A percentile compares a stretch with the other conserved stretches of the same genome.
Conservation (phyloP, 164 flowering plant genomes). For the Brasenia schreberi region DNA sequence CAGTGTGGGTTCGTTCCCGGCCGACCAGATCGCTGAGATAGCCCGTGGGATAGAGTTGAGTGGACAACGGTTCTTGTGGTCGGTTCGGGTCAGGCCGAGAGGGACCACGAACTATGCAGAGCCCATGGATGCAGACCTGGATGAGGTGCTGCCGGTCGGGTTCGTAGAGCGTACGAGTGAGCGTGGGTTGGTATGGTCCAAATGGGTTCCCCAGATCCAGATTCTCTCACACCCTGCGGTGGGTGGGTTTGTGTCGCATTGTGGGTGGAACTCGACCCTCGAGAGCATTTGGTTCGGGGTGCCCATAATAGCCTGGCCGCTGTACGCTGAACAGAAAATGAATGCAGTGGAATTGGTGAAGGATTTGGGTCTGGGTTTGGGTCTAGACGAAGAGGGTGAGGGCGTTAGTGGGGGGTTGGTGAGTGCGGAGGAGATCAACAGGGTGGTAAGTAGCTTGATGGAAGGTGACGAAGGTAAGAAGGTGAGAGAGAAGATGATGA, state of each 20-base stretch:
- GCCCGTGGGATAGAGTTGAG: background rate
- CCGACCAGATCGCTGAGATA: background rate
- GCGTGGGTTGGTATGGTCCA: constrained; percentile 6
- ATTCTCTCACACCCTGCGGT: constrained; percentile 5
- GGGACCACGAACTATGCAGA: background rate
- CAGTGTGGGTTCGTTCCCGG: background rate
- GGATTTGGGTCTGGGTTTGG: constrained; percentile 20
- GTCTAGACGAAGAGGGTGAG: constrained; percentile 13
- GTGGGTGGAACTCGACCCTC: no score
- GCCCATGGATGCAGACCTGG: background rate
- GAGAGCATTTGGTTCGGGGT: no score
- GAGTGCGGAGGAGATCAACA: constrained; percentile 23
- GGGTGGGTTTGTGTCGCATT: constrained; percentile 9
- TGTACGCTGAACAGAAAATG: constrained; percentile 33
- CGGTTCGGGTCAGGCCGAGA: background rate
- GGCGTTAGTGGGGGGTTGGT: constrained; percentile 6
- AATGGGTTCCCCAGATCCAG: constrained; percentile 8
- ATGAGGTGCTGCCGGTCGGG: constrained; percentile 8
- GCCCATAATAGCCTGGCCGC: constrained; percentile 40
- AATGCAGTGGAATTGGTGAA: constrained; percentile 32
- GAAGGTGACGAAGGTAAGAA: constrained; percentile 6
- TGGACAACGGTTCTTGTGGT: constrained; percentile 1
- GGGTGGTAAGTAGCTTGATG: constrained; percentile 10
- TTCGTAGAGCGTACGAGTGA: constrained; percentile 6
- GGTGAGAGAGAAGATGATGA: constrained; percentile 5